Evolutionary conservation across 2,329 filamentous ascomycete genomes (phyloP).

Genomic region (Colletotrichum neosansevieriae): DNA sequence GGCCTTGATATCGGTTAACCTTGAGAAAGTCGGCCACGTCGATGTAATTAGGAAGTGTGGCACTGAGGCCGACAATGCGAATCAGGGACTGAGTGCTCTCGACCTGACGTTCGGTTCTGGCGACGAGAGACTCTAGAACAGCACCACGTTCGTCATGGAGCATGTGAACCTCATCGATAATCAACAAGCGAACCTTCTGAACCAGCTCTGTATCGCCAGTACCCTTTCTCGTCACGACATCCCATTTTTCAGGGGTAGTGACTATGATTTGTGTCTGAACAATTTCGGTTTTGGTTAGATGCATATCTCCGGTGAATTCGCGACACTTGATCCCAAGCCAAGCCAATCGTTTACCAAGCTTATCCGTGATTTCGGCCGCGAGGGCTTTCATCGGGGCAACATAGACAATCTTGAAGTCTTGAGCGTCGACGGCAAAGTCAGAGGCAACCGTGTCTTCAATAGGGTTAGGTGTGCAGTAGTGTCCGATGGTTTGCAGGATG

Average conservation of each 20-base stretch:
- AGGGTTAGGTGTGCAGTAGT: constrained; percentile 85
- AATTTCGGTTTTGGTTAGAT: constrained; percentile 96
- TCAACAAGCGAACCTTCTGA: constrained; percentile 94
- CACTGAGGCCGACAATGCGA: constrained; percentile 93
- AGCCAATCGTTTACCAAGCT: constrained; percentile 88
- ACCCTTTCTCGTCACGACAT: constrained; percentile 96
- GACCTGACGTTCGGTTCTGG: constrained; percentile 93
- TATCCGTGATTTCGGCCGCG: constrained; percentile 95
- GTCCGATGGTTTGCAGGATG: constrained; percentile 88
- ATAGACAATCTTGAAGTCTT: constrained; percentile 98
- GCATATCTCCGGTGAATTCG: constrained; percentile 98
- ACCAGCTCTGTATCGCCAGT: constrained; percentile 98
- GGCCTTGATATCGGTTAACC: constrained; percentile 90
- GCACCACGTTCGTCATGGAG: constrained; percentile 97
- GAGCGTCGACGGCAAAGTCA: constrained; percentile 84
- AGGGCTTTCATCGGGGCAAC: constrained; percentile 99
- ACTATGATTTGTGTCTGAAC: constrained; percentile 97
- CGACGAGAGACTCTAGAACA: constrained; percentile 94
- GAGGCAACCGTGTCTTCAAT: constrained; percentile 77
- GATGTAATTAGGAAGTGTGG: constrained; percentile 94
- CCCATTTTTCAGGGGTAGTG: constrained; percentile 99
- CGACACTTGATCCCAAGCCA: constrained; percentile 95
- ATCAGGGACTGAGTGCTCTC: constrained; percentile 98
- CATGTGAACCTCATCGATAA: constrained; percentile 99
- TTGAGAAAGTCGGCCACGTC: constrained; percentile 98